A percentile compares a stretch with the other conserved stretches of the same genome.
Conservation (phyloP, 2,329 filamentous ascomycete species). For the Penicillium sp. region DNA sequence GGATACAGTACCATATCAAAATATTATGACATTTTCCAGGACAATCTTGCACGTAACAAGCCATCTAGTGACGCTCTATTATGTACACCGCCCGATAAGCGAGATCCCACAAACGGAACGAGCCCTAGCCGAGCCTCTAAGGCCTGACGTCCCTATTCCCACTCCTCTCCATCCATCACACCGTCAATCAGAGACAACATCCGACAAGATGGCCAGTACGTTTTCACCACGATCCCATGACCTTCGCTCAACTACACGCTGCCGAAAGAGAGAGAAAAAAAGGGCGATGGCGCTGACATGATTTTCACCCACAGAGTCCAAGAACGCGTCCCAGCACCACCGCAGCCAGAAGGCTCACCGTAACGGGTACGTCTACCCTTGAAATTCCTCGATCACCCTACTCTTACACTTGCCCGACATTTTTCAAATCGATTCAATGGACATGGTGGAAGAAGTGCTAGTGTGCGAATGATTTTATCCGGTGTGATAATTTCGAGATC, state of each 20-base stretch:
- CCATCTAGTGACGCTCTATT: constrained; percentile 7
- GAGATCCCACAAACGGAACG: constrained; percentile 41
- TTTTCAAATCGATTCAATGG: background rate
- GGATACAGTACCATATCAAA: background rate
- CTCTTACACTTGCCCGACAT: background rate
- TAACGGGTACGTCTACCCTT: constrained; percentile 75
- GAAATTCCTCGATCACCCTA: constrained; percentile 9
- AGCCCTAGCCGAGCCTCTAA: constrained; percentile 40
- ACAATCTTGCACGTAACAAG: background rate
- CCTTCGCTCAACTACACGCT: background rate
- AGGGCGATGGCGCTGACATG: constrained; percentile 29
- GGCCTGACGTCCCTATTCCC: constrained; percentile 33
- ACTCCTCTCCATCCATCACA: constrained; percentile 37
- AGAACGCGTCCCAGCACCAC: constrained; percentile 99
- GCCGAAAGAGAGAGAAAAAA: constrained; percentile 3
- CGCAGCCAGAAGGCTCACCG: constrained; percentile 97
- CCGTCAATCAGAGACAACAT: constrained; percentile 43
- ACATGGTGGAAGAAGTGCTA: constrained; percentile 1
- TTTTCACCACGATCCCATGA: constrained; percentile 18
- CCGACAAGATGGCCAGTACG: constrained; percentile 51
- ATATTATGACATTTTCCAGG: background rate
- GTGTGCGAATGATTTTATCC: background rate
- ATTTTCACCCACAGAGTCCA: constrained; percentile 70
- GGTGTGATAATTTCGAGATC: background rate
- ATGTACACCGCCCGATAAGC: constrained; percentile 38